phyloP scores from a whole-genome alignment of 208 protist species.

The Balamuthia mandrillaris region DNA sequence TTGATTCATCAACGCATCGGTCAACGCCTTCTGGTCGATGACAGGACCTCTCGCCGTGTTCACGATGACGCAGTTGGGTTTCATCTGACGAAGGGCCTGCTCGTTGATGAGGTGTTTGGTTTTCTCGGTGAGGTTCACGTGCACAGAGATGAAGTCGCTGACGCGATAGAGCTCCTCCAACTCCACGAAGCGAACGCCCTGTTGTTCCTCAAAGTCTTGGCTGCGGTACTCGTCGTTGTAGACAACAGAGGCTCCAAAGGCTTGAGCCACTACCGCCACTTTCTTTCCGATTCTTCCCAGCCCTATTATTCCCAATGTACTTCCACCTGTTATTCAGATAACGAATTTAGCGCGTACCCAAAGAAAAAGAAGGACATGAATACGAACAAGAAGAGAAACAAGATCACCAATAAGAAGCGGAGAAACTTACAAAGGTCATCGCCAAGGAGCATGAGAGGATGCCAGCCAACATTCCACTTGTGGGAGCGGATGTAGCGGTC shows the following conservation, averaged over 20 bases:
- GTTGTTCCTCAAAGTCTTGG: not conserved
- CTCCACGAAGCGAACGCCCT: not conserved
- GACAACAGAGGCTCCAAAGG: not conserved
- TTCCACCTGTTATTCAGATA: not conserved
- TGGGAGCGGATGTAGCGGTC: not conserved
- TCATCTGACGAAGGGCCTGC: constrained; percentile 38
- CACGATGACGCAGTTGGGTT: constrained; percentile 26
- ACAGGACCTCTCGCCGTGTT: constrained; percentile 44
- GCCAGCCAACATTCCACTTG: not conserved
- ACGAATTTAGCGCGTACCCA: not conserved
- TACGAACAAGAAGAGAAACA: not conserved
- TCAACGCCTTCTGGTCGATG: constrained; percentile 27
- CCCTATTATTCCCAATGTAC: constrained; percentile 41
- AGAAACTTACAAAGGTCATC: too few relatives aligned
- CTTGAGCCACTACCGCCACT: not conserved
- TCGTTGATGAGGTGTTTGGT: constrained; percentile 41
- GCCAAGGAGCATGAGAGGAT: not conserved
- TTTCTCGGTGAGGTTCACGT: not conserved
- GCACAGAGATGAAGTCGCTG: constrained; percentile 1
- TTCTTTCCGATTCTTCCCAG: constrained; percentile 44
- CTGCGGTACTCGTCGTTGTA: not conserved
- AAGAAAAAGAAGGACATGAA: not conserved
- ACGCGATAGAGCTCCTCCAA: not conserved
- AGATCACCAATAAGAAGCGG: too few relatives aligned
- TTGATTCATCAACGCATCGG: not conserved